Base-by-base conservation (phyloP, 2,329 filamentous ascomycete species). In the Curvularia verruculosa region DNA sequence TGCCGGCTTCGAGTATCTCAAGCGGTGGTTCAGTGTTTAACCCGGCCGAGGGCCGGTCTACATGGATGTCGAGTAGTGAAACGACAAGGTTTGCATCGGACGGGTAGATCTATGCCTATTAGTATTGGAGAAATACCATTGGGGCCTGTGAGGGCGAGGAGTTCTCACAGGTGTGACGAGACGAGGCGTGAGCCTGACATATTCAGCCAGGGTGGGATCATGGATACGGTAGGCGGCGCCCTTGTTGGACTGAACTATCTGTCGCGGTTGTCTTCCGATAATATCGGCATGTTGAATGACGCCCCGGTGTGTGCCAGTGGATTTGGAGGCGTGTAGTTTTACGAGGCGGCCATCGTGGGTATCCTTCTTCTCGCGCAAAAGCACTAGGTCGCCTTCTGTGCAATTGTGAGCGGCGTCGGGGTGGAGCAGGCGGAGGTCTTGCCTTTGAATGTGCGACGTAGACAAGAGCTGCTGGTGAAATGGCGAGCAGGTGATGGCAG, bases 1-100 rank as follows among this genome's bases (percentile, higher is more conserved):
- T 95, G 15, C 91, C 91, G 45, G 90, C 90, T 76, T 95, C 91
- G 50, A 95, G 87, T 43, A 95, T 90, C 70, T 94, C 89, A 12
- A 93, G 74, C 0, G 82, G 84, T 8, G 68, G 79, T 75, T 49
- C 59, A 37, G 53, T 54, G 54, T 19, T 58, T 34, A 77, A 73
- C 5, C 76, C 77, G 69, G 36, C 68, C 62, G 28, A 77, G 13
- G 67, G 65, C 2, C 65, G 67, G 66, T 67, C 78, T 28, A 86
- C 84, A 71, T 94, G 87, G 43, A 95, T 81, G 72, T 95, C 90
- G 21, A 96, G 83, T 23, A 93, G 80, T 1, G 86, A 89, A 36
- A 92, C 87, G 50, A 95, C 93, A 29, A 90, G 78, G 63, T 84
- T 88, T 18, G 90, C 89, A 75, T 94, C 91, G 56, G 86, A 83